Percentiles rank a stretch among this genome's conserved stretches.
phyloP scores from a whole-genome alignment of 2,329 filamentous ascomycete species.

The Coniochaeta sp. region DNA sequence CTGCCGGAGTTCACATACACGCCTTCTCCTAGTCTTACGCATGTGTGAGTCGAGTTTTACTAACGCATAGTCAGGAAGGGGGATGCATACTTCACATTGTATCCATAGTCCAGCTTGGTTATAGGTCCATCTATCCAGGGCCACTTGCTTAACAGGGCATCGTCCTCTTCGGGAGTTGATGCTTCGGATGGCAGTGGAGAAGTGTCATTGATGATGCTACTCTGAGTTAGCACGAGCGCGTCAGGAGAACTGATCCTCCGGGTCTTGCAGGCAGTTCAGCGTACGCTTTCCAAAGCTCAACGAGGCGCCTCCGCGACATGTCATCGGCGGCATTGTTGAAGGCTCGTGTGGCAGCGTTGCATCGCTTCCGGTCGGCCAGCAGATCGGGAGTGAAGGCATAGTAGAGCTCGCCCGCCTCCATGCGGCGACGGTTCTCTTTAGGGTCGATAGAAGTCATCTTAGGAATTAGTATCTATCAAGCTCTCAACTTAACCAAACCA shows the following conservation, averaged over 20 bases:
- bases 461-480: too few relatives aligned
- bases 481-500: too few relatives aligned
- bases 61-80: not conserved
- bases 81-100: constrained; percentile 51
- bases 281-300: constrained; percentile 68
- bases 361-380: constrained; percentile 54
- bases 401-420: constrained; percentile 65
- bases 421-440: constrained; percentile 44
- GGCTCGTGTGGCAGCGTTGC: constrained; percentile 49
- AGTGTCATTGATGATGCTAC: constrained; percentile 55
- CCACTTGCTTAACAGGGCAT: constrained; percentile 52
- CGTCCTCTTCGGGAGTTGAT: constrained; percentile 55
- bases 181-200: constrained; percentile 55
- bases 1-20: constrained; percentile 72
- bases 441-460: constrained; percentile 23
- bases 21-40: constrained; percentile 51
- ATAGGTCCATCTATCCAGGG: constrained; percentile 67
- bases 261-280: constrained; percentile 22
- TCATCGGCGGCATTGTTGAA: constrained; percentile 57
- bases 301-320: constrained; percentile 50
- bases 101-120: constrained; percentile 65
- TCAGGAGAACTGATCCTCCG: too few relatives aligned
- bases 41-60: not conserved
- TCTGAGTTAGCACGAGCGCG: not conserved
- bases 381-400: constrained; percentile 66